These are phyloP conservation scores for Penicillium sp. DNA, from an alignment of 2,329 filamentous ascomycete genomes.

Conservation along the genomic window DNA sequence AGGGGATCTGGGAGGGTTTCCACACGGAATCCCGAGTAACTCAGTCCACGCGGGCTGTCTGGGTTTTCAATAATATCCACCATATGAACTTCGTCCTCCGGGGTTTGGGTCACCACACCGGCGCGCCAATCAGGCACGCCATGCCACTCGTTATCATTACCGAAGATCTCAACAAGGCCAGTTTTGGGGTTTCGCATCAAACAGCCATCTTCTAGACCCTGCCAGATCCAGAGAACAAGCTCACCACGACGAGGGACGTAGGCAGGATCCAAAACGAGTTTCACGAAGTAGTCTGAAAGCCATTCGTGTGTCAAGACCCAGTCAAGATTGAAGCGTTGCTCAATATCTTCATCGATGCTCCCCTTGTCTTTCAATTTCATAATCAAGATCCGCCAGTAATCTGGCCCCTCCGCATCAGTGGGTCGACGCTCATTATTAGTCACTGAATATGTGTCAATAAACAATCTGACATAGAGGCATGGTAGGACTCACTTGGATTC, in stretches of 20 bases:
- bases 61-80: conserved; percentile 46
- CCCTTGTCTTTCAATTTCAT: conserved; percentile 48
- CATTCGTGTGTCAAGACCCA: conserved; percentile 54
- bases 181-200: conserved; percentile 38
- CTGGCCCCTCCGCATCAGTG: conserved; percentile 18
- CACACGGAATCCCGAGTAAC: conserved; percentile 56
- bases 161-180: conserved; percentile 36
- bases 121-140: conserved; percentile 55
- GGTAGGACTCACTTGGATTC: background rate
- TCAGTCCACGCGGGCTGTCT: conserved; percentile 45
- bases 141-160: conserved; percentile 34
- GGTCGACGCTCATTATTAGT: conserved; percentile 1
- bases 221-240: conserved; percentile 53
- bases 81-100: conserved; percentile 44
- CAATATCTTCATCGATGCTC: conserved; percentile 47
- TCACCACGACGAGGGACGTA: conserved; percentile 59
- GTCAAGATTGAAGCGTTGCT: conserved; percentile 55
- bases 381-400: conserved; percentile 35
- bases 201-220: conserved; percentile 34
- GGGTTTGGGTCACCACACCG: conserved; percentile 55
- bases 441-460: background rate
- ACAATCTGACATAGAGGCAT: background rate
- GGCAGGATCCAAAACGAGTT: conserved; percentile 46
- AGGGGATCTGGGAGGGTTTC: conserved; percentile 58
- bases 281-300: conserved; percentile 45